Evolutionary conservation across 2,329 filamentous ascomycete genomes (phyloP), one percentile per base, ranked within the genome.

Genomic region (Teratosphaeria destructans): DNA sequence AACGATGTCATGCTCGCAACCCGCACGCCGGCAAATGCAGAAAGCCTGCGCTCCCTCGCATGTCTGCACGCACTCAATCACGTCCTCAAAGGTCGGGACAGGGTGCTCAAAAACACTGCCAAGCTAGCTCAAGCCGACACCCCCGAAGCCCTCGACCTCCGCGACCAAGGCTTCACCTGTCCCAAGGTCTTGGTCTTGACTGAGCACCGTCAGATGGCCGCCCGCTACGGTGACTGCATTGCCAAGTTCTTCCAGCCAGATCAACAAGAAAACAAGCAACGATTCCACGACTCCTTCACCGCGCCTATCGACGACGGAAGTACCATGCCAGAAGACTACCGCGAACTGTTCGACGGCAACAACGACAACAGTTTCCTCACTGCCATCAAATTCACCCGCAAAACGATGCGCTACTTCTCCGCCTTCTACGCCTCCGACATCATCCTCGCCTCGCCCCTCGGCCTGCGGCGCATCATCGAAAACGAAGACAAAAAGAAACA

Each of bases 351-450:
- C 70, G 87, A 87, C 62, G 94, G 94, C 61, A 97, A 96, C 71
- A 90, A 96, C 71, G 94, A 97, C 71, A 94, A 99, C 75, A 94
- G 95, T 83, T 99, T 97, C 77, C 85, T 93, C 3, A 79, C 97
- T 1, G 94, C 93, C n/a, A 75, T 99, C 70, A 99, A 97, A 74
- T 95, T 99, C 72, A 97, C 94, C 0, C 85, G 94, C 62, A 97
- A 96, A 75, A 95, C 91, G 0, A 81, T 97, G 71, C 97, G 96
- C 73, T 94, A 89, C 72, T 99, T 95, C 76, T 83, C 93, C 0
- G 88, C 91, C 63, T 99, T 99, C 73, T 97, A 97, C 78, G 93
- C 88, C 72, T 96, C 92, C 10, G 94, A 99, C 72, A 91, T 99
- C 64, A 90, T 99, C 59, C 81, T 99, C 58, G 91, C 90, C 26